Evolutionary conservation across 1,284 basidiomycete species (phyloP).

Genomic region (Trichosporon sp.): DNA sequence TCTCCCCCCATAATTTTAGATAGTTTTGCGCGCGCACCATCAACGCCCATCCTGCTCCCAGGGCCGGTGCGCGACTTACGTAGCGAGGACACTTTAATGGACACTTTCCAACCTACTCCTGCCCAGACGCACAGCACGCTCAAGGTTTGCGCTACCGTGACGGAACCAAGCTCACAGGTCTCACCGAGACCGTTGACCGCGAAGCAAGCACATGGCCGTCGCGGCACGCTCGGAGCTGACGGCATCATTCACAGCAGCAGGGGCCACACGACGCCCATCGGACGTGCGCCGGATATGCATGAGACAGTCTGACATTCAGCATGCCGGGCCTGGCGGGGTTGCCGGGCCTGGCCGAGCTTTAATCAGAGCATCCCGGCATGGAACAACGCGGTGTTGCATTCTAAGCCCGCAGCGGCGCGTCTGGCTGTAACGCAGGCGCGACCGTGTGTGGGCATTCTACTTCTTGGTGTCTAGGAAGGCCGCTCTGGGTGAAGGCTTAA

Average conservation of each 20-base stretch:
- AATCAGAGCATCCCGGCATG: neutral
- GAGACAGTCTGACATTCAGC: neutral
- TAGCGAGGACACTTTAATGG: neutral
- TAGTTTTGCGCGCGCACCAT: neutral
- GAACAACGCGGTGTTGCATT: neutral
- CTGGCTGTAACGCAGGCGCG: neutral
- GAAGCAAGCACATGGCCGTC: neutral
- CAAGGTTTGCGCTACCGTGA: neutral
- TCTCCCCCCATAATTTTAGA: neutral
- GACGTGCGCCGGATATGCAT: no score
- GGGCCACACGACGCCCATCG: no score
- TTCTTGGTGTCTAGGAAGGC: neutral
- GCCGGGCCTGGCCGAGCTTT: neutral
- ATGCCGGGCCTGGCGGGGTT: neutral
- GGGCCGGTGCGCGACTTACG: neutral
- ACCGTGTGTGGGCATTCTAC: no score
- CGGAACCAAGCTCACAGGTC: no score
- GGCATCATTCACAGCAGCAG: no score
- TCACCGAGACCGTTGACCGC: neutral
- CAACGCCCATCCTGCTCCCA: neutral
- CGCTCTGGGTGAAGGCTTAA: neutral
- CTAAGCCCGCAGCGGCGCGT: neutral
- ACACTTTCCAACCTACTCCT: neutral
- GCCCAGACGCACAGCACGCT: neutral
- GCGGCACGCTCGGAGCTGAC: no score